These are phyloP conservation scores for Rhizomucor miehei DNA, from an alignment of 371 early-diverging fungal genomes.

Conservation along the genomic window DNA sequence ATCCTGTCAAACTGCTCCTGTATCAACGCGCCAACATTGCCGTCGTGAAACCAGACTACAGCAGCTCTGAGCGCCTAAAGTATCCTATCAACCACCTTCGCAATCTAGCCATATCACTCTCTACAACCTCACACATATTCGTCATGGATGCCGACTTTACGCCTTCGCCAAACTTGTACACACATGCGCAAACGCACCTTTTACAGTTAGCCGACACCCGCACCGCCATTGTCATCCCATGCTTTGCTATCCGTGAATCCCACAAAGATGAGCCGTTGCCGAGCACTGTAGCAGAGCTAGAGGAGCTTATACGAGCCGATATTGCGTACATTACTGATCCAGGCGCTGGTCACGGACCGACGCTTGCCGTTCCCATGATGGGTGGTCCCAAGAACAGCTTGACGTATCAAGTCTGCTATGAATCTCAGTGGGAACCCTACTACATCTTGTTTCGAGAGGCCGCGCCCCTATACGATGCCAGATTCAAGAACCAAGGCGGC, in stretches of 20 bases:
- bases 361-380: constrained; percentile 29
- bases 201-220: constrained; percentile 23
- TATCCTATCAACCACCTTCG: constrained; percentile 68
- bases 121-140: constrained; percentile 50
- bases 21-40: constrained; percentile 34
- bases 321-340: constrained; percentile 64
- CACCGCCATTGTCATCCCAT: constrained; percentile 55
- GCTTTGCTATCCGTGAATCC: constrained; percentile 48
- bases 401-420: constrained; percentile 63
- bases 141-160: constrained; percentile 67
- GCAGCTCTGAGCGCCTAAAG: constrained; percentile 26
- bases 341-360: constrained; percentile 62
- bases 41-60: constrained; percentile 53
- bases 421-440: constrained; percentile 73
- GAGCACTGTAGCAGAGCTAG: constrained; percentile 38
- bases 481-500: constrained; percentile 65
- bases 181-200: constrained; percentile 22
- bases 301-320: constrained; percentile 31
- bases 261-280: constrained; percentile 34
- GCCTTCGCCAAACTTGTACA: constrained; percentile 45
- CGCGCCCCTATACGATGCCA: constrained; percentile 56
- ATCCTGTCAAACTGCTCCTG: constrained; percentile 15
- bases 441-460: constrained; percentile 47
- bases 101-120: constrained; percentile 52
- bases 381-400: constrained; percentile 9